These are phyloP conservation scores for Trametes cinnabarina DNA, from an alignment of 768 basidiomycete species.

Conservation along the genomic window DNA sequence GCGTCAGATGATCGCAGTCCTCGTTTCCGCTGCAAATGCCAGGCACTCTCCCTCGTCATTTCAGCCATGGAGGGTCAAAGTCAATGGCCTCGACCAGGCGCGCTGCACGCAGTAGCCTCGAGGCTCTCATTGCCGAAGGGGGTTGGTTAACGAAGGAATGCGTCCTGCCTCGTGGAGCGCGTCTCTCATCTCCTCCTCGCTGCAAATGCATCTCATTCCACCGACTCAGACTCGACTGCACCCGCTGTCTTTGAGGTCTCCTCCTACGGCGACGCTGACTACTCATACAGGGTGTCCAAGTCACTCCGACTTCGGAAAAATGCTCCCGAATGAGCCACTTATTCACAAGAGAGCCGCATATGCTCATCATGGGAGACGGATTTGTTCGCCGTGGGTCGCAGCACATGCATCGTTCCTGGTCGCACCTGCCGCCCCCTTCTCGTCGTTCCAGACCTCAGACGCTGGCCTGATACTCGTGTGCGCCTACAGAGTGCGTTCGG, in stretches of 20 bases:
- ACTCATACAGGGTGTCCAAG: background rate
- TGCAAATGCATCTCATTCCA: background rate
- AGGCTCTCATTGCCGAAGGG: conserved; percentile 5
- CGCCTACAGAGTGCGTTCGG: background rate
- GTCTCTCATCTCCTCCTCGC: background rate
- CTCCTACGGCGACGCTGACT: background rate
- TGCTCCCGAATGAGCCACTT: background rate
- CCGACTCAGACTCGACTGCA: background rate
- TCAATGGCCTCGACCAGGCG: background rate
- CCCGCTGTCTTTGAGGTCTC: background rate
- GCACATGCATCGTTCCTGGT: conserved; percentile 16
- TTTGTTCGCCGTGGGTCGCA: conserved; percentile 12
- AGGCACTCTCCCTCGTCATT: background rate
- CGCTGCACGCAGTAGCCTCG: conserved; percentile 8
- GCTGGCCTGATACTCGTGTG: background rate
- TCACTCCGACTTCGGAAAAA: conserved; percentile 2
- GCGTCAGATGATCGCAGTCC: conserved; percentile 14
- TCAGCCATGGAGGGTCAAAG: background rate
- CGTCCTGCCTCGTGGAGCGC: conserved; percentile 1
- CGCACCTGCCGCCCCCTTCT: background rate
- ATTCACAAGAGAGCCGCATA: background rate
- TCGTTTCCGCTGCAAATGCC: conserved; percentile 3
- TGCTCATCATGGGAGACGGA: background rate
- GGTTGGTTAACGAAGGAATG: background rate
- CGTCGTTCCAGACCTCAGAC: conserved; percentile 1